Conservation (phyloP, 768 basidiomycete species). For the Suillus occidentalis region DNA sequence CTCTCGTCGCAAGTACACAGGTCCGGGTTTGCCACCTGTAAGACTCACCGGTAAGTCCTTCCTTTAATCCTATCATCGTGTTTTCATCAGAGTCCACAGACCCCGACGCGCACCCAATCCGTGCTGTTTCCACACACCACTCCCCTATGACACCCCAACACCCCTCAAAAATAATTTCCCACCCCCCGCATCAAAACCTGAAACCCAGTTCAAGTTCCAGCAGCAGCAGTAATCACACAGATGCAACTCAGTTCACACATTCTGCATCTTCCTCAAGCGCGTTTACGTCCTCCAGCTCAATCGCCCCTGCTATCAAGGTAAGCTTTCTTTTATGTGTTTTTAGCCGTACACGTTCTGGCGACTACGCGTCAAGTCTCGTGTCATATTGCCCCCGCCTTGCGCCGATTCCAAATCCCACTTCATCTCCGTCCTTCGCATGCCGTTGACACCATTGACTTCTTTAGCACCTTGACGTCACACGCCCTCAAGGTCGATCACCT, state of each 20-base stretch:
- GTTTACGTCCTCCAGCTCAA: constrained; percentile 29
- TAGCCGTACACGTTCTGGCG: neutral
- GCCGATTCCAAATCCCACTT: neutral
- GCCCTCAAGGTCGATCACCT: constrained; percentile 12
- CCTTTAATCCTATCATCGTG: neutral
- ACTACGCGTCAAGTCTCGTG: neutral
- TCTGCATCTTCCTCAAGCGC: constrained; percentile 13
- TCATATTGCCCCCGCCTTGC: neutral
- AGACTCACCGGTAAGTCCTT: constrained; percentile 19
- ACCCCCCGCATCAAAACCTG: constrained; percentile 17
- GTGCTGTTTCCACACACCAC: constrained; percentile 17
- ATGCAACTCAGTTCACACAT: constrained; percentile 28
- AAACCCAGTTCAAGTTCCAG: constrained; percentile 27
- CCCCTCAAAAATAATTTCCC: constrained; percentile 14
- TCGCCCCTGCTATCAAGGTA: constrained; percentile 23
- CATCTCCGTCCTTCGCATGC: constrained; percentile 4
- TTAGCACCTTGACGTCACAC: constrained; percentile 32
- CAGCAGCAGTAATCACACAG: constrained; percentile 22
- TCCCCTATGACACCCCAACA: constrained; percentile 10
- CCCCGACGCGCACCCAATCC: constrained; percentile 4
- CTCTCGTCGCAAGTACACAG: constrained; percentile 1
- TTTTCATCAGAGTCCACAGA: constrained; percentile 8
- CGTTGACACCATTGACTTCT: constrained; percentile 10
- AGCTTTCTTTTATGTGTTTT: constrained; percentile 11
- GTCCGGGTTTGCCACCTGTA: neutral